Percentiles rank a stretch among this genome's conserved stretches.
phyloP scores from a whole-genome alignment of 371 early-diverging fungal species.

The Sporodiniella umbellata region DNA sequence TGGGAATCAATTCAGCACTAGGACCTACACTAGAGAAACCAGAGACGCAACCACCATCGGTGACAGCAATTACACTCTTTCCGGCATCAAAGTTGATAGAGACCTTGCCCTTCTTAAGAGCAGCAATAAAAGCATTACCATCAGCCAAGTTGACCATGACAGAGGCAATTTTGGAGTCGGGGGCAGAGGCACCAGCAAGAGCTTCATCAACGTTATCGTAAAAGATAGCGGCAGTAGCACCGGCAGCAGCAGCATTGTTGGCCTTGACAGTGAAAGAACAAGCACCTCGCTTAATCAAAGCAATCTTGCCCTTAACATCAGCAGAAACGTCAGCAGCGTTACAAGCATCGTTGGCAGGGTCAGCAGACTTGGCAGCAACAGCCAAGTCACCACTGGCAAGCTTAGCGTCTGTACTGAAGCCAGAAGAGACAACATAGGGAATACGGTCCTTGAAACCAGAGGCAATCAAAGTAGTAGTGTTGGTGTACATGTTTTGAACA shows the following conservation, averaged over 20 bases:
- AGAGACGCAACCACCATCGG: conserved; percentile 34
- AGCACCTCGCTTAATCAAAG: conserved; percentile 50
- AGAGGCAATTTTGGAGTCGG: conserved; percentile 26
- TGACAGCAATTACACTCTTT: conserved; percentile 10
- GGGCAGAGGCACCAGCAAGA: conserved; percentile 1
- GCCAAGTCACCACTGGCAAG: conserved; percentile 3
- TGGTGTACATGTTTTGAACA: conserved; percentile 39
- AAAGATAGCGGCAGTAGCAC: conserved; percentile 53
- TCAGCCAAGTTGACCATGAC: conserved; percentile 25
- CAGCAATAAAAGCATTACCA: conserved; percentile 21
- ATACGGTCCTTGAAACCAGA: conserved; percentile 13
- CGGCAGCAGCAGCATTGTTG: conserved; percentile 32
- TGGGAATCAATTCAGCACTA: conserved; percentile 26
- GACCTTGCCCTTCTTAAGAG: conserved; percentile 14
- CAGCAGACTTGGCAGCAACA: conserved; percentile 10
- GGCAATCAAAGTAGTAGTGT: conserved; percentile 12
- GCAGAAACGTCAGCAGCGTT: conserved; percentile 12
- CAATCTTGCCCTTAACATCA: conserved; percentile 38
- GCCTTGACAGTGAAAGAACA: conserved; percentile 56
- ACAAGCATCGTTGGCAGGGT: conserved; percentile 21
- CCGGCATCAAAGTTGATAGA: conserved; percentile 8
- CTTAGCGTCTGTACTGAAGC: background rate
- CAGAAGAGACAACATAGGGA: conserved; percentile 5
- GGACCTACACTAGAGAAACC: conserved; percentile 42
- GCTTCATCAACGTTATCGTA: conserved; percentile 32